Conservation (phyloP, 306 rosid species). For the Malus sieversii region DNA sequence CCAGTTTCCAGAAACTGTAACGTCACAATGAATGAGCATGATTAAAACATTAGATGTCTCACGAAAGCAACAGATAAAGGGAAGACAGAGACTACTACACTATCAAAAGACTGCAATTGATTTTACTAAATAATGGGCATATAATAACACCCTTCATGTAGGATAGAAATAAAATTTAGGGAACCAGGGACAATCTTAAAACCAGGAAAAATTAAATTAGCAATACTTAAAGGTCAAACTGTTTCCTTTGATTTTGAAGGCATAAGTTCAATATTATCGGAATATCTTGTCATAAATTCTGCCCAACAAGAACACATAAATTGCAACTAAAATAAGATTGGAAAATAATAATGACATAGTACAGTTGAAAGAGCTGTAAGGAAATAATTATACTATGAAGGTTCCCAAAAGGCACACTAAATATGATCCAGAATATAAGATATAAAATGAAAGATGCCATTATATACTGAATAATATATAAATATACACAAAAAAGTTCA, state of each 20-base stretch:
- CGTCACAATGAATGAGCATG: slow-evolving; percentile 1
- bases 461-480: neutral
- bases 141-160: neutral
- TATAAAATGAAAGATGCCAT: neutral
- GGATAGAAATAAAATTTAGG: neutral
- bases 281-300: neutral
- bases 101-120: neutral
- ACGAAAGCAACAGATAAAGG: neutral
- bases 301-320: neutral
- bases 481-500: neutral
- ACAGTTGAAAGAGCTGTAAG: neutral
- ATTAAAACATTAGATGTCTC: neutral
- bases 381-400: neutral
- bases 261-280: neutral
- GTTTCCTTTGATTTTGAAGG: neutral
- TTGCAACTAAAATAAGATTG: neutral
- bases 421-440: neutral
- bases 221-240: neutral
- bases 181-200: neutral
- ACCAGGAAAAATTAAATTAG: neutral
- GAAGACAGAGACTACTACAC: neutral
- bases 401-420: neutral
- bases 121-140: neutral
- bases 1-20: slow-evolving; percentile 81
- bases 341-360: neutral